Evolutionary conservation across 139 green algal species (phyloP), one percentile per base, ranked within the genome.

Genomic region (Chlamydomonas sphaeroides): DNA sequence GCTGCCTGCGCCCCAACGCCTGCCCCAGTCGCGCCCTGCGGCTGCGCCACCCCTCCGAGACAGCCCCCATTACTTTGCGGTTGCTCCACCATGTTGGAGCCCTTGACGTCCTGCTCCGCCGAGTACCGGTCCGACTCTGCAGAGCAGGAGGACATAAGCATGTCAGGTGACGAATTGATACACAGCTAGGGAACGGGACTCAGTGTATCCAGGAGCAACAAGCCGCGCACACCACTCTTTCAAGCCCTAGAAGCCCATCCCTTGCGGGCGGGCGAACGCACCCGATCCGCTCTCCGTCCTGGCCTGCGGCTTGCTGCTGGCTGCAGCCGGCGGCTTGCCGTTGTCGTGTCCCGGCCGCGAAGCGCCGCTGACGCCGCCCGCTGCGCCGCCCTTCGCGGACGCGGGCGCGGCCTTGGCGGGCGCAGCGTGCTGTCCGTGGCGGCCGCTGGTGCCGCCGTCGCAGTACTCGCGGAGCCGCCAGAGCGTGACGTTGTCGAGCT

Each of bases 391-490:
- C 10, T 14, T 11, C 10, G 59, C 59, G 11, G 26, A 5, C 59
- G 59, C n/a, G 4, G 59, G 59, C n/a, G n/a, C 59, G 17, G 23
- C 61, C 59, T 82, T 82, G 0, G 75, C 23, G 3, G 74, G 59
- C 30, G 59, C 30, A 7, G 62, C 30, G 59, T 73, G 71, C 20
- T 17, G 7, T 1, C 11, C 7, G 21, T 51, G 62, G 14, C 11
- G 45, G 45, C 10, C 11, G 20, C 45, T 75, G n/a, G 35, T 7
- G 2, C 67, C 84, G 15, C 57, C 78, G 57, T 89, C 82, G 35
- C 92, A 88, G 59, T 91, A 94, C 30, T 81, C 82, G 18, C 92
- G 79, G 11, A 96, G 85, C 61, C 89, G 79, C 92, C 92, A 95
- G 11, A 96, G 86, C 21, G 91, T 93, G 28, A 53, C 68, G 53